Evolutionary conservation across 2,329 filamentous ascomycete species (phyloP).

Genomic region (Amphichorda felina): DNA sequence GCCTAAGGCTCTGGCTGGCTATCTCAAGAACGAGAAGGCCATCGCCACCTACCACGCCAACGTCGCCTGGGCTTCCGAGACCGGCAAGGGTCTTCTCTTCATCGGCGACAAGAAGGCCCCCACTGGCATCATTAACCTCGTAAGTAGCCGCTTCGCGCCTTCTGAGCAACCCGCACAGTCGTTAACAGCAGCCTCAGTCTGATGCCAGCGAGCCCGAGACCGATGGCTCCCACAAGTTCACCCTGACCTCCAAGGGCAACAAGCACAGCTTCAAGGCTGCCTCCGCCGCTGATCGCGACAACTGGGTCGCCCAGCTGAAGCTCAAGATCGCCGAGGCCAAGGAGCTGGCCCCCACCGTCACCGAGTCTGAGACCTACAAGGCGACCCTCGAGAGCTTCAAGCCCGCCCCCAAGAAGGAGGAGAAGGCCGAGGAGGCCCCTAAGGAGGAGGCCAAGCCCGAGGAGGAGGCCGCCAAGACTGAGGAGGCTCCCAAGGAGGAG

Average conservation of each 20-base stretch:
- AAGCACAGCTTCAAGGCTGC: constrained; percentile 90
- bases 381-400: constrained; percentile 61
- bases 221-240: constrained; percentile 71
- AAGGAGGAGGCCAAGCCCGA: constrained; percentile 14
- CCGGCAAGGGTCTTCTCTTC: constrained; percentile 90
- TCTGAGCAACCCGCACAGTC: neutral
- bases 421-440: constrained; percentile 20
- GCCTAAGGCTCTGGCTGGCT: constrained; percentile 60
- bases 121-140: constrained; percentile 73
- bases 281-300: constrained; percentile 67
- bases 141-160: constrained; percentile 30
- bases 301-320: constrained; percentile 82
- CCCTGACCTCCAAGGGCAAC: constrained; percentile 72
- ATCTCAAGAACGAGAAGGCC: constrained; percentile 83
- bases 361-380: constrained; percentile 82
- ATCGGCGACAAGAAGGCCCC: constrained; percentile 78
- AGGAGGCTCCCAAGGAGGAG: constrained; percentile 9
- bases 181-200: constrained; percentile 22
- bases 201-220: constrained; percentile 59
- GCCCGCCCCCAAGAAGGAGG: constrained; percentile 33
- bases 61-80: constrained; percentile 82
- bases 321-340: constrained; percentile 76
- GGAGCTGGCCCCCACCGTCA: constrained; percentile 60
- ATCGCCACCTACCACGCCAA: constrained; percentile 62
- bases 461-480: constrained; percentile 20